phyloP scores from a whole-genome alignment of 306 rosid species.

The Sphenostylis stenocarpa region DNA sequence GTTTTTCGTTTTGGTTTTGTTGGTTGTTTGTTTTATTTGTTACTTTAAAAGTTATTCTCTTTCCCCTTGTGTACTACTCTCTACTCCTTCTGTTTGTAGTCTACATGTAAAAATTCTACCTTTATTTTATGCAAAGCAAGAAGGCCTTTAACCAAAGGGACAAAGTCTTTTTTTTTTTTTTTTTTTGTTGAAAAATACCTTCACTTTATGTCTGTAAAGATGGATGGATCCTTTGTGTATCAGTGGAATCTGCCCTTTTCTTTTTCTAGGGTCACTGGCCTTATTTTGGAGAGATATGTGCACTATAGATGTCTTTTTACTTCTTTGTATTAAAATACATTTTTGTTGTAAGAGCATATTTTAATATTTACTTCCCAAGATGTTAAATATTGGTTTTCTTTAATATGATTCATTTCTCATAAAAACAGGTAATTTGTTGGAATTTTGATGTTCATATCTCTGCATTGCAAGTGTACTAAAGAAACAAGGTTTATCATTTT shows the following conservation, averaged over 20 bases:
- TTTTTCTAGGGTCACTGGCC: background rate
- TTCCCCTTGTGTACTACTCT: background rate
- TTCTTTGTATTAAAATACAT: background rate
- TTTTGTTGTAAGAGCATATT: background rate
- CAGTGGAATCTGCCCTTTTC: background rate
- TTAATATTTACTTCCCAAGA: background rate
- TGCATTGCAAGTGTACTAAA: background rate
- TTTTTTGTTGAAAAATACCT: background rate
- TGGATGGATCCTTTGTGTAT: background rate
- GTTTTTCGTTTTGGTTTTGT: constrained; percentile 8
- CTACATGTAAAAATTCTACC: background rate
- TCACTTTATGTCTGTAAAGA: constrained; percentile 17
- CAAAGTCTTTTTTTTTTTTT: background rate
- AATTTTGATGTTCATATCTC: constrained; percentile 3
- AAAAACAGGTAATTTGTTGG: background rate
- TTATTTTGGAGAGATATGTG: background rate
- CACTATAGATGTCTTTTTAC: background rate
- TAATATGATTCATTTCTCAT: background rate
- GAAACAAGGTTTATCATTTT: background rate
- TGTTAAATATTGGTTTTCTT: background rate
- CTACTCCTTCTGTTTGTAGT: background rate
- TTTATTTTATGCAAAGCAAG: background rate
- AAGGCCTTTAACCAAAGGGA: constrained; percentile 19
- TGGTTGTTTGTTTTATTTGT: background rate
- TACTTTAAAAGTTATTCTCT: background rate